Conservation (phyloP, 768 basidiomycete species). For the Collybia sordida region DNA sequence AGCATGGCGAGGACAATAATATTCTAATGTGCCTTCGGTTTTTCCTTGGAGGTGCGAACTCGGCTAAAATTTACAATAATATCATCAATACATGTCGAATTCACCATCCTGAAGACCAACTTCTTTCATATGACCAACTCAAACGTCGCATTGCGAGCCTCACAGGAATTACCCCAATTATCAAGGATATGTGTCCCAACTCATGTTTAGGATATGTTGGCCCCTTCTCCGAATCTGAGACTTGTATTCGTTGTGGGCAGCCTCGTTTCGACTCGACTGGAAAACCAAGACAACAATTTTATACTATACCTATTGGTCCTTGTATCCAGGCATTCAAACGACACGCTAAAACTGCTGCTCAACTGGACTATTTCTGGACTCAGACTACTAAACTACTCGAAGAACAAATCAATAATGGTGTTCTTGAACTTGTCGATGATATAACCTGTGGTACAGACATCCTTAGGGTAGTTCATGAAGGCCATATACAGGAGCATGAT, state of each 20-base stretch:
- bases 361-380: slow-evolving; percentile 5
- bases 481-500: slow-evolving; percentile 12
- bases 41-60: slow-evolving; percentile 7
- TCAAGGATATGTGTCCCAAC: slow-evolving; percentile 8
- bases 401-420: neutral
- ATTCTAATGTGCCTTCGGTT: slow-evolving; percentile 4
- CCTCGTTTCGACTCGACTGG: slow-evolving; percentile 8
- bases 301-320: slow-evolving; percentile 21
- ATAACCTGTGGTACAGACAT: slow-evolving; percentile 9
- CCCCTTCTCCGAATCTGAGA: neutral
- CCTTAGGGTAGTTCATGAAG: slow-evolving; percentile 1
- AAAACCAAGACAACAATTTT: slow-evolving; percentile 10
- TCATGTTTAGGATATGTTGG: slow-evolving; percentile 10
- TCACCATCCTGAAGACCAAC: slow-evolving; percentile 3
- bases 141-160: slow-evolving; percentile 6
- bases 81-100: slow-evolving; percentile 1
- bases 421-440: slow-evolving; percentile 9
- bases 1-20: neutral
- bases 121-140: slow-evolving; percentile 11
- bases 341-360: slow-evolving; percentile 3
- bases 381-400: neutral
- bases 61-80: slow-evolving; percentile 2
- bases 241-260: slow-evolving; percentile 8
- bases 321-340: slow-evolving; percentile 21
- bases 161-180: slow-evolving; percentile 7